Base-by-base conservation (phyloP, 2,329 filamentous ascomycete genomes). In the Colletotrichum truncatum region DNA sequence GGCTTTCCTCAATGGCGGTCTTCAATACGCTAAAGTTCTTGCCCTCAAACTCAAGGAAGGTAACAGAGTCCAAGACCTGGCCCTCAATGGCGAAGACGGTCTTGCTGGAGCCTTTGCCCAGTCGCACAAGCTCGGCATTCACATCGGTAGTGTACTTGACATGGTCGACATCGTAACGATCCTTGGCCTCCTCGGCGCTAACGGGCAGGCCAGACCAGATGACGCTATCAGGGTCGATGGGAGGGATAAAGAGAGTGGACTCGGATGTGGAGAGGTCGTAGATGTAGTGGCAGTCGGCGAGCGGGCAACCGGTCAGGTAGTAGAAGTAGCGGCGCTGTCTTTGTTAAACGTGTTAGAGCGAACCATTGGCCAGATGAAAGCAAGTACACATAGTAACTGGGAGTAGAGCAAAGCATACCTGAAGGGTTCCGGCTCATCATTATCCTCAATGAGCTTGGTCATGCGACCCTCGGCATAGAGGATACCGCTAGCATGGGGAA, bases 141-240 rank as follows among this genome's bases (percentile, higher is more conserved):
- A 97, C 83, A 45, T 96, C 91, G 55, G 87, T 88, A 9, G 89
- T 91, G 67, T 89, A 89, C 63, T 87, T 85, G 68, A 95, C 93
- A 34, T 88, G 83, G 75, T 98, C 95, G 68, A 97, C 88, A 70
- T 97, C 93, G 80, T 93, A 98, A 68, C 87, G 85, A 49, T 87
- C 80, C 66, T 91, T 81, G 6, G 95, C 95, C 73, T 98, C 91
- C 41, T 91, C 85, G 32, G 86, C 80, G 34, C 89, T 92, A 66
- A 97, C 82, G 0, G 95, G 96, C 14, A 98, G 85, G 11, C 96
- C 96, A 26, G 91, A 92, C 95, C 95, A 99, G 74, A 98, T 93
- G 64, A 98, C 94, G 58, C 89, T 90, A 43, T 96, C 92, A n/a
- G 93, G 87, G 71, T 97, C 90, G 72, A 94, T 87, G 14, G 94